Evolutionary conservation across 805 yeast species (phyloP).

Genomic region (Zygotorulaspora danielsina): DNA sequence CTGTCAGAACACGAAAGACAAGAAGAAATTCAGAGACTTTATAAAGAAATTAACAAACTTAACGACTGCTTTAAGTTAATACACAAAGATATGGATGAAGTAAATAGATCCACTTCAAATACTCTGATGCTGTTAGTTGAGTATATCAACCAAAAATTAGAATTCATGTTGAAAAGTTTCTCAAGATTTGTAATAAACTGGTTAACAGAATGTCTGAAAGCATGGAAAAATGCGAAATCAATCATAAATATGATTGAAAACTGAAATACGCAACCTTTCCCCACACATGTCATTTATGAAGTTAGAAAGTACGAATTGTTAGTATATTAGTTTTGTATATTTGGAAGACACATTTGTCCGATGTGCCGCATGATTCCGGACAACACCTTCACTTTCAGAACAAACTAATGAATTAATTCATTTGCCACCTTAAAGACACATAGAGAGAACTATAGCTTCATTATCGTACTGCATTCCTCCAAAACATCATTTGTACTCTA

Average conservation of each 20-base stretch:
- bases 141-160: conserved; percentile 32
- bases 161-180: conserved; percentile 30
- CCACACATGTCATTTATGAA: too few relatives aligned
- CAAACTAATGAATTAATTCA: too few relatives aligned
- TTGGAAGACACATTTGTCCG: too few relatives aligned
- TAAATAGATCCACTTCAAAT: conserved; percentile 33
- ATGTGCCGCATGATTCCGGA: too few relatives aligned
- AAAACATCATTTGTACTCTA: background rate
- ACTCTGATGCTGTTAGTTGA: conserved; percentile 31
- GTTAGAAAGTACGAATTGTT: too few relatives aligned
- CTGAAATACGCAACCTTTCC: too few relatives aligned
- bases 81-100: conserved; percentile 37
- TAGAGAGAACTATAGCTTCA: background rate
- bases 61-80: conserved; percentile 40
- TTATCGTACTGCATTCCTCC: background rate
- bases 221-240: conserved; percentile 39
- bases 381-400: too few relatives aligned
- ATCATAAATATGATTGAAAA: conserved; percentile 9
- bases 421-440: background rate
- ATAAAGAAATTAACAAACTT: conserved; percentile 37
- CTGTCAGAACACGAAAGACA: conserved; percentile 37
- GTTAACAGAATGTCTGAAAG: conserved; percentile 37
- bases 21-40: conserved; percentile 36
- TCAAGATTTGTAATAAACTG: conserved; percentile 36
- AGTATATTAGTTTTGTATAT: too few relatives aligned